Evolutionary conservation across 1,284 basidiomycete genomes (phyloP).

Genomic region (Cutaneotrichosporon cutaneum): DNA sequence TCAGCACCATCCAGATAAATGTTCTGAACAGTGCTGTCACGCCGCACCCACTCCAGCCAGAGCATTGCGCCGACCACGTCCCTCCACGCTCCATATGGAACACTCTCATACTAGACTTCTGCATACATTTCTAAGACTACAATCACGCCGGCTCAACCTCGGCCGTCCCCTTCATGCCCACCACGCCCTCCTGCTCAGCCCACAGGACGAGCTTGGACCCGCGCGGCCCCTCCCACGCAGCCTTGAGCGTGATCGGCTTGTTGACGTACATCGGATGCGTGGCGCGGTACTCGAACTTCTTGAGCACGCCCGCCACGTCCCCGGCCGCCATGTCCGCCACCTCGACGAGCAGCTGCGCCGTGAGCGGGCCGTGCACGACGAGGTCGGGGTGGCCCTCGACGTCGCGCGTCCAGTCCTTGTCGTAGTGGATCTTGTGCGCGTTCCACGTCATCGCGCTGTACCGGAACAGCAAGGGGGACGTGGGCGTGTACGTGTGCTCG

Average conservation of each 20-base stretch:
- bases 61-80: too few species aligned
- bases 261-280: slow-evolving; percentile 70
- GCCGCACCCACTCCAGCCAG: too few species aligned
- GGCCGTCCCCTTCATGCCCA: slow-evolving; percentile 66
- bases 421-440: slow-evolving; percentile 52
- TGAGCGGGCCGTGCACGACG: slow-evolving; percentile 77
- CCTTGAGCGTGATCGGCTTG: slow-evolving; percentile 60
- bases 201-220: slow-evolving; percentile 55
- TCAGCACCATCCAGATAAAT: too few species aligned
- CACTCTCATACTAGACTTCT: too few species aligned
- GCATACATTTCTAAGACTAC: not conserved
- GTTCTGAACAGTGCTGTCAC: too few species aligned
- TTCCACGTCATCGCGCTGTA: slow-evolving; percentile 74
- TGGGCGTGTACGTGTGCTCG: slow-evolving; percentile 65
- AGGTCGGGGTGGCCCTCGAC: slow-evolving; percentile 76
- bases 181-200: slow-evolving; percentile 62
- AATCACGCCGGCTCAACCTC: slow-evolving; percentile 7
- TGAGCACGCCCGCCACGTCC: slow-evolving; percentile 45
- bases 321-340: slow-evolving; percentile 48
- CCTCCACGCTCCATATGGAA: too few species aligned
- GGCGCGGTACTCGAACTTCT: slow-evolving; percentile 68
- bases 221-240: slow-evolving; percentile 51
- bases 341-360: slow-evolving; percentile 72
- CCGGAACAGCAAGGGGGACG: slow-evolving; percentile 70
- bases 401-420: slow-evolving; percentile 60